A percentile compares a stretch with the other conserved stretches of the same genome.
Evolutionary conservation across 1,284 basidiomycete species (phyloP).

Genomic region (Puccinia triticina): DNA sequence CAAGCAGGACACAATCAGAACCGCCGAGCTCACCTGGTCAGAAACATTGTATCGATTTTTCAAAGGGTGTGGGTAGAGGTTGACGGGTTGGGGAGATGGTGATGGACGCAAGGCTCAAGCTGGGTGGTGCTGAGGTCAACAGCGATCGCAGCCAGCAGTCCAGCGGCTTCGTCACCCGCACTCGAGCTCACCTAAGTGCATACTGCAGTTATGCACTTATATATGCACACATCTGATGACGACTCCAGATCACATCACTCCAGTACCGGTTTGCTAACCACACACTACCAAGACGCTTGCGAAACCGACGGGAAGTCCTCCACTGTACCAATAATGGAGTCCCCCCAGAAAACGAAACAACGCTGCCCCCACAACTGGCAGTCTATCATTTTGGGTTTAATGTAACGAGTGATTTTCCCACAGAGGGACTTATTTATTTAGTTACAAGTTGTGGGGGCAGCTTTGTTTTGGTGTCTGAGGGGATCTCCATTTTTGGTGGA

Average conservation of each 20-base stretch:
- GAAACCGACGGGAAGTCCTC: too few species aligned
- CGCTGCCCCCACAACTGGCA: too few species aligned
- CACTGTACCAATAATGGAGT: too few species aligned
- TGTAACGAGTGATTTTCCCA: too few species aligned
- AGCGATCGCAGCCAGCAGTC: background rate
- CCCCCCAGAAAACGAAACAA: too few species aligned
- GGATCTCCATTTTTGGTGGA: too few species aligned
- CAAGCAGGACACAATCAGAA: background rate
- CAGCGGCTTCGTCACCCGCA: conserved; percentile 9
- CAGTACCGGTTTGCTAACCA: too few species aligned
- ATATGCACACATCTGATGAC: background rate
- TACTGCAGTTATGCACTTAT: conserved; percentile 22
- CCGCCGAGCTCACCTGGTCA: conserved; percentile 13
- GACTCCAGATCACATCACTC: background rate
- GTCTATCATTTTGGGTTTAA: too few species aligned
- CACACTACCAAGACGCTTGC: too few species aligned
- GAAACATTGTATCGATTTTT: conserved; percentile 3
- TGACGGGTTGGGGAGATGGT: background rate
- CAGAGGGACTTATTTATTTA: too few species aligned
- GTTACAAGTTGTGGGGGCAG: too few species aligned
- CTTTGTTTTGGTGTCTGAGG: too few species aligned
- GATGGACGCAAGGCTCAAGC: background rate
- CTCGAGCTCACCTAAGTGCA: background rate
- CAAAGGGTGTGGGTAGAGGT: background rate
- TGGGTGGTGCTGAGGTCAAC: background rate